Base-by-base conservation (phyloP, 2,329 filamentous ascomycete genomes). In the Colletotrichum salicis region DNA sequence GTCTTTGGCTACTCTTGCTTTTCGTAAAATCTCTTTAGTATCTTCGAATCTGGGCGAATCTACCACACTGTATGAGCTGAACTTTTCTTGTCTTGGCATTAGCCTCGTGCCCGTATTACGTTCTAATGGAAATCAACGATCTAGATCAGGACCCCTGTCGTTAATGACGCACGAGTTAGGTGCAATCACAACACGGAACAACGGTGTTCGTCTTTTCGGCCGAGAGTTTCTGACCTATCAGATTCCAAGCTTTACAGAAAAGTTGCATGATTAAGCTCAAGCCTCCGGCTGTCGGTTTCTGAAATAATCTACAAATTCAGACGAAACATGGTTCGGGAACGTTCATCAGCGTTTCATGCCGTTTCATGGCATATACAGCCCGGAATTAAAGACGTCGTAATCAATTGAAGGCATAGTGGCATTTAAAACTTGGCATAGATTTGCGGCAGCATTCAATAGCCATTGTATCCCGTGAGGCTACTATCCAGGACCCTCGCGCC, bases 301-400 rank as follows among this genome's bases (percentile, higher is more conserved):
- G 12, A 15, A 19, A 22, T 45, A 6, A 69, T 10, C 19, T 15
- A n/a, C 6, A 15, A n/a, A 48, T 48, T 70, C 59, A 64, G 70
- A 60, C 48, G 70, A 72, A 72, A 70, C 70, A 55, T 31, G 45
- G 31, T 15, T 31, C 22, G 29, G 35, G 22, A 27, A 48, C 33
- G 33, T 35, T 27, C 27, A 37, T 60, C 45, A 37, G 31, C 29
- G 70, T 72, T 72, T 69, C 70, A 70, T 11, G 3, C 19, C 35
- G 70, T 72, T 72, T 72, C 70, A 72, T 45, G 10, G 27, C 29
- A 56, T 22, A 22, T 10, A 13, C 5, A 64, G 31, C 4, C 19
- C 27, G 1, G 27, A 64, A 8, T 64, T 33, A 64, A 60, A 37
- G 52, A 48, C 41, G 19, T 8, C 7, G 41, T 19, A 48, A 48